Evolutionary conservation across 768 basidiomycete genomes (phyloP).

Genomic region (Suillus occidentalis): DNA sequence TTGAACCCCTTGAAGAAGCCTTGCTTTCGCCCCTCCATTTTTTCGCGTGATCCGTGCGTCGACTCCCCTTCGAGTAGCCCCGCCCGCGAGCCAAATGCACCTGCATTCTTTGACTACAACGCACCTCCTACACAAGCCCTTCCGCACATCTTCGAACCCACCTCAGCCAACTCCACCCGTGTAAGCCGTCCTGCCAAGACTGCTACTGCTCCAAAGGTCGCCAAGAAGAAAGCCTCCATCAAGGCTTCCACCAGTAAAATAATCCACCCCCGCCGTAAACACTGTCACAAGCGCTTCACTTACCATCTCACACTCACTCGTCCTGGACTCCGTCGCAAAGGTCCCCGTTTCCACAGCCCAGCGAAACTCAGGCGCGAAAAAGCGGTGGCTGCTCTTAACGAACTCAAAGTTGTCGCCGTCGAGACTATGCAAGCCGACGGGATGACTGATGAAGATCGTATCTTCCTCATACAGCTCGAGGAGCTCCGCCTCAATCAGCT

Average conservation of each 20-base stretch:
- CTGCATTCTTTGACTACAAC: conserved; percentile 9
- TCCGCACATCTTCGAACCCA: conserved; percentile 2
- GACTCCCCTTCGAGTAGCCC: conserved; percentile 21
- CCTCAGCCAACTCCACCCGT: neutral
- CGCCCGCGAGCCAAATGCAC: neutral
- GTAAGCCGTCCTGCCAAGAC: neutral
- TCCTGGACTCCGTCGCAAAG: conserved; percentile 7
- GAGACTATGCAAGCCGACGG: conserved; percentile 15
- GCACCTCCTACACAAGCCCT: conserved; percentile 12
- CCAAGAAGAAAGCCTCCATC: neutral
- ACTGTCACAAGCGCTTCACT: conserved; percentile 20
- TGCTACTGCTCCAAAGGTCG: neutral
- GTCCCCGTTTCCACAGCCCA: neutral
- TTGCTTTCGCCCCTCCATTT: conserved; percentile 13
- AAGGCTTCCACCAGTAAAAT: neutral
- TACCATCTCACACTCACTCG: conserved; percentile 6
- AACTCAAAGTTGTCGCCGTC: conserved; percentile 7
- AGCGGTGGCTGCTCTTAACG: neutral
- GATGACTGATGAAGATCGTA: conserved; percentile 21
- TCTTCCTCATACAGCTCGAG: conserved; percentile 26
- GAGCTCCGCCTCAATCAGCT: conserved; percentile 17
- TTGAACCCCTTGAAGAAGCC: conserved; percentile 12
- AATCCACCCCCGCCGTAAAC: conserved; percentile 14
- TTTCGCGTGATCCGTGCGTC: conserved; percentile 10
- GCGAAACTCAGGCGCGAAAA: conserved; percentile 5